Conservation (phyloP, 2,329 filamentous ascomycete genomes). For the Colletotrichum shisoi region DNA sequence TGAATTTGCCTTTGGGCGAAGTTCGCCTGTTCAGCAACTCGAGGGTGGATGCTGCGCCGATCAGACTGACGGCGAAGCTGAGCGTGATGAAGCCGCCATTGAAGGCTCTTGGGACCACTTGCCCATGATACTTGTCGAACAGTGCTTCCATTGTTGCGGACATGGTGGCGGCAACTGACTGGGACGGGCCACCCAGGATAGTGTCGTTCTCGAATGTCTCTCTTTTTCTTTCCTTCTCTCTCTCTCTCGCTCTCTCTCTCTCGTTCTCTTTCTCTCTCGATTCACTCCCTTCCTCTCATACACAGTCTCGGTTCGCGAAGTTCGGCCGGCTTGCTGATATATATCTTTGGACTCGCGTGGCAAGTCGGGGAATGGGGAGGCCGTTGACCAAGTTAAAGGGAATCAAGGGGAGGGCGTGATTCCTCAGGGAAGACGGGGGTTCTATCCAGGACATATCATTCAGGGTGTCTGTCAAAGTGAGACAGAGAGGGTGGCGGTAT, state of each 20-base stretch:
- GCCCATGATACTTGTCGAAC: slow-evolving; percentile 53
- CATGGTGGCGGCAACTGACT: slow-evolving; percentile 26
- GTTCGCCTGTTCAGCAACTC: slow-evolving; percentile 82
- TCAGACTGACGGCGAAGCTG: slow-evolving; percentile 78
- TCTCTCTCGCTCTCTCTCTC: too few species aligned
- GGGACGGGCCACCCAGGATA: slow-evolving; percentile 15
- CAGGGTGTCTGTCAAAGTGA: slow-evolving; percentile 32
- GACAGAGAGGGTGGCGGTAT: slow-evolving; percentile 32
- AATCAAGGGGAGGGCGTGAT: slow-evolving; percentile 8
- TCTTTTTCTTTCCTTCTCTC: neutral
- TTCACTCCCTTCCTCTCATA: too few species aligned
- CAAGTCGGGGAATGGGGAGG: slow-evolving; percentile 7
- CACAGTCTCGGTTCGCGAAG: slow-evolving; percentile 8
- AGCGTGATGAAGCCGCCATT: slow-evolving; percentile 71
- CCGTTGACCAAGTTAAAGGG: slow-evolving; percentile 22
- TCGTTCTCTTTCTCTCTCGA: too few species aligned
- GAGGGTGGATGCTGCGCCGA: slow-evolving; percentile 80
- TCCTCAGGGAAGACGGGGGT: slow-evolving; percentile 16
- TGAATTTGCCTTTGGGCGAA: slow-evolving; percentile 71
- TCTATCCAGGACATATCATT: slow-evolving; percentile 32
- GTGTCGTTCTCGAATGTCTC: slow-evolving; percentile 32
- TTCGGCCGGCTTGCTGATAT: slow-evolving; percentile 25
- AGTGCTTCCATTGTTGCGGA: slow-evolving; percentile 43
- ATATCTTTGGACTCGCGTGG: slow-evolving; percentile 31
- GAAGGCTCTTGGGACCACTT: slow-evolving; percentile 59